phyloP scores from a whole-genome alignment of 306 rosid species.

The Nissolia schottii region DNA sequence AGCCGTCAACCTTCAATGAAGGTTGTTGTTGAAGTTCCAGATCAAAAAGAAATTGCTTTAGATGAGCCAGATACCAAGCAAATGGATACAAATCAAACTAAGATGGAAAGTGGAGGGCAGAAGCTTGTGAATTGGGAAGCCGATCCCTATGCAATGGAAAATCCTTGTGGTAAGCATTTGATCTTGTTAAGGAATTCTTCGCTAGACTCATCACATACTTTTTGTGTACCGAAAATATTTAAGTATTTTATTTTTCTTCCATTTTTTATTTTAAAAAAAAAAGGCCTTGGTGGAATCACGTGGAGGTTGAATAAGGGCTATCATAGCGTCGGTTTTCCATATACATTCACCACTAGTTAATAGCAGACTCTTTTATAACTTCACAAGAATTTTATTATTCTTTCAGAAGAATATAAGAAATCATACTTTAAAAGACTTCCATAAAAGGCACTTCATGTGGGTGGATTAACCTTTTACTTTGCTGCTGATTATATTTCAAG shows the following conservation, averaged over 20 bases:
- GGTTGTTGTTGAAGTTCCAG: conserved; percentile 83
- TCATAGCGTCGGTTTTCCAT: neutral
- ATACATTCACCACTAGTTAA: neutral
- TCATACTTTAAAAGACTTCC: neutral
- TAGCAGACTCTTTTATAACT: neutral
- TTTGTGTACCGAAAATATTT: conserved; percentile 5
- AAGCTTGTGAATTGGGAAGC: conserved; percentile 67
- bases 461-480: neutral
- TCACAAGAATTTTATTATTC: neutral
- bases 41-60: conserved; percentile 39
- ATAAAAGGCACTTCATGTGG: neutral
- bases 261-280: no score
- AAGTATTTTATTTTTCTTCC: neutral
- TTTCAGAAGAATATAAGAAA: neutral
- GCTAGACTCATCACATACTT: conserved; percentile 33
- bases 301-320: neutral
- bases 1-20: conserved; percentile 66
- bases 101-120: conserved; percentile 55
- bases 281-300: neutral
- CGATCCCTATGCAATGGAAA: conserved; percentile 59
- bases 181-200: conserved; percentile 43
- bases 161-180: conserved; percentile 56
- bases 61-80: conserved; percentile 93
- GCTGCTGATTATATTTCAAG: neutral
- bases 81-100: conserved; percentile 70